Evolutionary conservation across 2,329 filamentous ascomycete species (phyloP).

Genomic region (Thielaviopsis euricoi): DNA sequence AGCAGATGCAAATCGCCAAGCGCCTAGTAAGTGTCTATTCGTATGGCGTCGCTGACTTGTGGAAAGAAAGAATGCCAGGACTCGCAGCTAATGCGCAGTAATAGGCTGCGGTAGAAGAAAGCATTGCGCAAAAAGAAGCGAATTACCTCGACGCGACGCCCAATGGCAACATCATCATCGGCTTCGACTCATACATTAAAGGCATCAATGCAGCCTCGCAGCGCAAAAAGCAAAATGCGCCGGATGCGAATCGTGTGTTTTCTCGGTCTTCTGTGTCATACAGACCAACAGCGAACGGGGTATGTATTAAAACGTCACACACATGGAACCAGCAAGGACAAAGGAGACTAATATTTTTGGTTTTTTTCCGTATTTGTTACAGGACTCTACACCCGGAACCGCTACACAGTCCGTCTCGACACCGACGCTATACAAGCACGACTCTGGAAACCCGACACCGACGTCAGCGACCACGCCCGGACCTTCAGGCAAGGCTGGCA

Average conservation of each 20-base stretch:
- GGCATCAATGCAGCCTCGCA: slow-evolving; percentile 50
- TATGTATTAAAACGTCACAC: slow-evolving; percentile 18
- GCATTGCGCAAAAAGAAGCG: slow-evolving; percentile 68
- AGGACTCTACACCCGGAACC: slow-evolving; percentile 28
- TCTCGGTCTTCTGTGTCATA: slow-evolving; percentile 48
- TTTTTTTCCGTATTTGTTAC: slow-evolving; percentile 8
- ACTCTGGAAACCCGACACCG: slow-evolving; percentile 20
- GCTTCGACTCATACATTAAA: slow-evolving; percentile 98
- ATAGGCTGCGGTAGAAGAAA: slow-evolving; percentile 46
- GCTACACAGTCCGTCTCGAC: slow-evolving; percentile 34
- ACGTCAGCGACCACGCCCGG: slow-evolving; percentile 38
- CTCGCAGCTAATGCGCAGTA: slow-evolving; percentile 12
- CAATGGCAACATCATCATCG: slow-evolving; percentile 86
- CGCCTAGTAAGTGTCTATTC: slow-evolving; percentile 20
- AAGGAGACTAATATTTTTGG: not conserved
- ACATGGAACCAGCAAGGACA: slow-evolving; percentile 1
- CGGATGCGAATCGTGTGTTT: slow-evolving; percentile 61
- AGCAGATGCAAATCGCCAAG: slow-evolving; percentile 23
- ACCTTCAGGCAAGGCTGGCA: slow-evolving; percentile 30
- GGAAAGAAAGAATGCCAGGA: slow-evolving; percentile 20
- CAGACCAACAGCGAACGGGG: slow-evolving; percentile 25
- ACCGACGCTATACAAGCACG: slow-evolving; percentile 32
- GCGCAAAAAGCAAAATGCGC: slow-evolving; percentile 46
- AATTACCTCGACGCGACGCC: slow-evolving; percentile 82
- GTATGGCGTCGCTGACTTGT: not conserved